Base-by-base conservation (phyloP, 2,329 filamentous ascomycete genomes). In the Graphilbum ipis-grandicollis region DNA sequence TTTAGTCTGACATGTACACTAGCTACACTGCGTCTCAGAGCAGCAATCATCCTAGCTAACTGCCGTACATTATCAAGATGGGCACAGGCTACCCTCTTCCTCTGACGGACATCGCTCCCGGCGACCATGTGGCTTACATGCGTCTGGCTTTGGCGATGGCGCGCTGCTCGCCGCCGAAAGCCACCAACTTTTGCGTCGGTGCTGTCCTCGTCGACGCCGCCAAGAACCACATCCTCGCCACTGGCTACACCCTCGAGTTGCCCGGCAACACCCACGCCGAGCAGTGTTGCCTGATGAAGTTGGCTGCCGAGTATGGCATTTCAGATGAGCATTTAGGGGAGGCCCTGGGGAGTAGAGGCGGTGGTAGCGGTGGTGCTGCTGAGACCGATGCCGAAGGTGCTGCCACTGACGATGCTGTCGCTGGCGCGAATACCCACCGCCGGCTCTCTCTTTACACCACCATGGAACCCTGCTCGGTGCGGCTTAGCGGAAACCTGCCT, bases 261-360 rank as follows among this genome's bases (percentile, higher is more conserved):
- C 67, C 75, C 0, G 90, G 88, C 31, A 98, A 98, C 59, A 96
- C 90, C 0, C 90, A 98, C 52, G 90, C 90, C 4, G 90, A 98
- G 53, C 85, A 98, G 59, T 88, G 79, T 55, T 93, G 84, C 51
- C 68, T 98, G 39, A 57, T 76, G 34, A 96, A 98, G 54, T 67
- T 76, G 13, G 62, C 71, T 2, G 49, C 59, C 34, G 47, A 60
- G 43, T 52, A 69, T 38, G 50, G 51, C 2, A 58, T 66, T 0
- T 40, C 63, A 0, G 75, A 79, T 44, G 68, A 71, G 36, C 52
- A 57, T 1, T 63, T 84, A 5, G 56, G 56, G 13, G 50, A 59
- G 15, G 26, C 12, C 8, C 26, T 28, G 26, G 8, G 14, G 6
- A 25, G 12, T 8, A 25, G 12, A 12, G 6, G 26, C 9, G 8